Percentiles rank a stretch among this genome's conserved stretches.
These are phyloP conservation scores for Scheffersomyces spartinae DNA, from an alignment of 805 yeast species.

Conservation along the genomic window DNA sequence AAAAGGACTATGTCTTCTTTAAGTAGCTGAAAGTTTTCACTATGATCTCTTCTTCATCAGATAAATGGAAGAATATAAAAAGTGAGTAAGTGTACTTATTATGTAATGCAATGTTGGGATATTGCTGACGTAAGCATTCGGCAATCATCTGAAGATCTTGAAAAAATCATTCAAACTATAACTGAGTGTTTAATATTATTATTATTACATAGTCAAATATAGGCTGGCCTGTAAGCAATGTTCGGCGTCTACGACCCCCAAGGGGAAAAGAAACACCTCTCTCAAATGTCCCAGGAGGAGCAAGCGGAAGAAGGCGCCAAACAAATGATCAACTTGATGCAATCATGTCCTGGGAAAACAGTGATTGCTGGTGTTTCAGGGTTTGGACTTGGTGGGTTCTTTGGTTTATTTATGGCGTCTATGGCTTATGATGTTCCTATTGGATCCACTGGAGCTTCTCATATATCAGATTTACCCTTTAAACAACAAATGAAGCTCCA, in stretches of 20 bases:
- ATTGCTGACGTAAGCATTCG: neutral
- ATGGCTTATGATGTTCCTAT: constrained; percentile 79
- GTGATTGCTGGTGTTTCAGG: constrained; percentile 89
- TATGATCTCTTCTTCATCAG: constrained; percentile 1
- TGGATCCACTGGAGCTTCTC: constrained; percentile 40
- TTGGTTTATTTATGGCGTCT: constrained; percentile 89
- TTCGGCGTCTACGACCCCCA: constrained; percentile 28
- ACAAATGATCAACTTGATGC: constrained; percentile 73
- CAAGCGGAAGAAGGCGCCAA: constrained; percentile 87
- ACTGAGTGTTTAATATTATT: constrained; percentile 1
- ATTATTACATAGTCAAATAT: constrained; percentile 1
- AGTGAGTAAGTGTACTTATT: neutral
- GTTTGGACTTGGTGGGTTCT: constrained; percentile 88
- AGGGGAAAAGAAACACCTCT: constrained; percentile 33
- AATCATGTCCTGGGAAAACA: constrained; percentile 92
- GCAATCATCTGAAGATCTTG: neutral
- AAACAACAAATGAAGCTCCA: constrained; percentile 88
- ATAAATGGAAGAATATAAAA: neutral
- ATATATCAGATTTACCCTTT: constrained; percentile 76
- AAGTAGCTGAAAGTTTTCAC: no score
- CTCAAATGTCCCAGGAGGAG: constrained; percentile 80
- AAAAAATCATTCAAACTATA: constrained; percentile 1
- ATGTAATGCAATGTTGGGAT: no score
- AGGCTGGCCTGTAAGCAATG: constrained; percentile 9
- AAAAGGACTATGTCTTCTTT: no score